Evolutionary conservation across 2,329 filamentous ascomycete genomes (phyloP).

Genomic region (Aspergillus awamori): DNA sequence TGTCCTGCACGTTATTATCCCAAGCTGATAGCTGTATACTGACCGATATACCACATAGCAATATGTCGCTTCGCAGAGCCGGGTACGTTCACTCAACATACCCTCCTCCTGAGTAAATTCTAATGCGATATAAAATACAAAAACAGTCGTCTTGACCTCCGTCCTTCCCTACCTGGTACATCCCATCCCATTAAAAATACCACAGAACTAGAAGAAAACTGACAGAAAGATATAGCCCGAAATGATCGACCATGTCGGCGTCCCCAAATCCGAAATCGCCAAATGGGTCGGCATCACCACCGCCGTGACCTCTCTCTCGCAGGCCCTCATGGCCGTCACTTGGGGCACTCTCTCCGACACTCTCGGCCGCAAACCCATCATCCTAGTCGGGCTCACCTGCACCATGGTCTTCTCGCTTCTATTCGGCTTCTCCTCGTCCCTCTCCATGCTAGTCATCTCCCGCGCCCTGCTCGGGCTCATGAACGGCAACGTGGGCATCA

Average conservation of each 20-base stretch:
- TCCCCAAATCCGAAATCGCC: conserved; percentile 68
- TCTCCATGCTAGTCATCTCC: conserved; percentile 77
- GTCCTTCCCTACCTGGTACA: conserved; percentile 64
- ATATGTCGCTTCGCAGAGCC: conserved; percentile 80
- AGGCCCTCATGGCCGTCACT: conserved; percentile 70
- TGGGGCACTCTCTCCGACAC: conserved; percentile 79
- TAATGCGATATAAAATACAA: background rate
- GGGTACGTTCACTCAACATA: conserved; percentile 30
- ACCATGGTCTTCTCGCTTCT: conserved; percentile 81
- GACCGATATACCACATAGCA: conserved; percentile 55
- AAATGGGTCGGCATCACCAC: conserved; percentile 79
- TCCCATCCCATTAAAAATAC: background rate
- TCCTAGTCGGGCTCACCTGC: conserved; percentile 71
- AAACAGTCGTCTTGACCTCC: conserved; percentile 62
- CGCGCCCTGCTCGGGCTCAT: conserved; percentile 78
- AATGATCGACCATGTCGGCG: conserved; percentile 79
- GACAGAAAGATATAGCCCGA: conserved; percentile 54
- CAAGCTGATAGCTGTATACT: conserved; percentile 11
- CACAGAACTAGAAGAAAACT: too few relatives aligned
- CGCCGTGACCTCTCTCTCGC: conserved; percentile 71
- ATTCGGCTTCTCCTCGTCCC: conserved; percentile 79
- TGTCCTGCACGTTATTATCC: conserved; percentile 23
- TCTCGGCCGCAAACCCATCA: conserved; percentile 79
- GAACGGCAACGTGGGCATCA: conserved; percentile 93
- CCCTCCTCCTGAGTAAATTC: conserved; percentile 8